Evolutionary conservation across 768 basidiomycete genomes (phyloP).

Genomic region (Suillus clintonianus): DNA sequence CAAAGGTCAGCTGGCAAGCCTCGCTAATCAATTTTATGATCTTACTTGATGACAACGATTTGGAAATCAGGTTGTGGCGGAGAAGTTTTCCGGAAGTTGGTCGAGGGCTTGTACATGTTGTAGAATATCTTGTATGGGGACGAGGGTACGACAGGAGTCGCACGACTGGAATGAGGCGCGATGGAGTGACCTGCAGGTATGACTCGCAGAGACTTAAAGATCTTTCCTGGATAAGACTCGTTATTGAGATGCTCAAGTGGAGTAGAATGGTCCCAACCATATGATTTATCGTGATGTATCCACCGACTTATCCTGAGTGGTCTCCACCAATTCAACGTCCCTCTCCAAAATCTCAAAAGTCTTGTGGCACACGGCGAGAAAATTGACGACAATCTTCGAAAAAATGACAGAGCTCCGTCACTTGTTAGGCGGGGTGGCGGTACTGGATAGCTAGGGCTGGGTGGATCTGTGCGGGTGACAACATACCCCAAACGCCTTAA

Average conservation of each 20-base stretch:
- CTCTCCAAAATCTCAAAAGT: slow-evolving; percentile 3
- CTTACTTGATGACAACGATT: slow-evolving; percentile 84
- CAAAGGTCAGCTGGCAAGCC: slow-evolving; percentile 5
- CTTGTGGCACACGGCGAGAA: slow-evolving; percentile 14
- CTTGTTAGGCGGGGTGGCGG: slow-evolving; percentile 39
- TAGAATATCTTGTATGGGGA: slow-evolving; percentile 84
- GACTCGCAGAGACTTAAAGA: slow-evolving; percentile 73
- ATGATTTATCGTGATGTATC: slow-evolving; percentile 52
- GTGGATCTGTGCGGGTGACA: slow-evolving; percentile 74
- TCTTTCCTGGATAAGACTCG: slow-evolving; percentile 45
- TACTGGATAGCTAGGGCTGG: slow-evolving; percentile 51
- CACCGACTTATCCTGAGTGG: slow-evolving; percentile 53
- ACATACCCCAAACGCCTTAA: slow-evolving; percentile 90
- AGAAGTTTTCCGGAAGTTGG: slow-evolving; percentile 75
- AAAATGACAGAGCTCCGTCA: slow-evolving; percentile 4
- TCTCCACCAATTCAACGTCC: slow-evolving; percentile 64
- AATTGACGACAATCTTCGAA: slow-evolving; percentile 8
- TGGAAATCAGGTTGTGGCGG: slow-evolving; percentile 85
- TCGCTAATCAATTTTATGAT: slow-evolving; percentile 7
- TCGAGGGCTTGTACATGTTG: slow-evolving; percentile 89
- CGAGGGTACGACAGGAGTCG: slow-evolving; percentile 5
- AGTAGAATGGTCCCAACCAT: slow-evolving; percentile 41
- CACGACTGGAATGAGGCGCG: slow-evolving; percentile 29
- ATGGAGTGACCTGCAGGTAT: slow-evolving; percentile 64
- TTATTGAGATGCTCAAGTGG: slow-evolving; percentile 6